Evolutionary conservation across 225 moss, liverwort and hornwort genomes (phyloP), one percentile per base, ranked within the genome.

Genomic region (Climacium dendroides): DNA sequence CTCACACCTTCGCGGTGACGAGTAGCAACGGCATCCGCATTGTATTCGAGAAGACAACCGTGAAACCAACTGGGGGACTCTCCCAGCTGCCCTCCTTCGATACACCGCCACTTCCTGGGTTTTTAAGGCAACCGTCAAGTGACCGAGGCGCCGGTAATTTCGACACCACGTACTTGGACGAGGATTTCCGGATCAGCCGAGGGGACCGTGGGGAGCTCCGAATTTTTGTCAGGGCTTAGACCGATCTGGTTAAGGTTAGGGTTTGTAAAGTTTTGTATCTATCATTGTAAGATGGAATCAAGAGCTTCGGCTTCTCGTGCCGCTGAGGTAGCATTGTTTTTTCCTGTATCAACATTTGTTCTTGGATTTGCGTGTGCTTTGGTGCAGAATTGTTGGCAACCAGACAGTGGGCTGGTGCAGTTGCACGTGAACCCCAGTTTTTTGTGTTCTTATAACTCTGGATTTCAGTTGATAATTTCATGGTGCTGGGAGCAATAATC

Each of bases 201-300:
- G 98, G 98, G 10, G 98, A 99, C 89, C 92, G 98, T 82, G 97
- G 97, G 22, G 98, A 99, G 93, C 96, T 99, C 50, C 96, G 98
- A 29, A 95, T 99, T 78, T 98, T 97, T 79, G 96, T 97, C 60
- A 94, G 91, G 89, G 94, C 95, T 43, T 89, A 85, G 90, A 86
- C 74, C 13, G 72, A 64, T 57, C 50, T 35, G 80, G 61, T 54
- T 81, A 39, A 69, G 52, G 20, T 62, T 81, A 69, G 62, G 62
- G 54, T 47, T 86, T 83, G 59, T 84, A 75, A 76, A 87, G 37
- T 85, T 86, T 85, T 86, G 91, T 89, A 74, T 79, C n/a, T 50
- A 61, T 88, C 64, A 78, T 78, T 78, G 79, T 83, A 53, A 30
- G 65, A 74, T 87, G 79, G 54, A 69, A 74, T 69, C 25, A 71